phyloP scores from a whole-genome alignment of 768 basidiomycete species.

The Gloeostereum incarnatum region DNA sequence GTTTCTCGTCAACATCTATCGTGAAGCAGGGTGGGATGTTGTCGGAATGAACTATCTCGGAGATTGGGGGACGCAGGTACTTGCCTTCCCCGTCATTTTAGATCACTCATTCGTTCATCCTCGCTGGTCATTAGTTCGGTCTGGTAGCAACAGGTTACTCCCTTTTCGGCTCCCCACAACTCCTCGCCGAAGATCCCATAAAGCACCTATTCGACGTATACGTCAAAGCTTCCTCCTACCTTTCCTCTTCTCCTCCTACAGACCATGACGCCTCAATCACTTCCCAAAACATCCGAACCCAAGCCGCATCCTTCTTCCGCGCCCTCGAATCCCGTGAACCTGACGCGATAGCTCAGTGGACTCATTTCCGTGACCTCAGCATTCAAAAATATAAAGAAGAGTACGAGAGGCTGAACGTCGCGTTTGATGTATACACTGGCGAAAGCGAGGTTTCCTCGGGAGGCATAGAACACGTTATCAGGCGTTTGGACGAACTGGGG shows the following conservation, averaged over 20 bases:
- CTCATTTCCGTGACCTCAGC: slow-evolving; percentile 27
- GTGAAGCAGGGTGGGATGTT: slow-evolving; percentile 26
- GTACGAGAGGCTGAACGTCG: slow-evolving; percentile 26
- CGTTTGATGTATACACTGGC: slow-evolving; percentile 29
- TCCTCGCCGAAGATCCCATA: slow-evolving; percentile 24
- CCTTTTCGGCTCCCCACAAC: slow-evolving; percentile 26
- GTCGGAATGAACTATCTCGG: slow-evolving; percentile 27
- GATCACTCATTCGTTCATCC: background rate
- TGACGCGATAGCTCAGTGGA: slow-evolving; percentile 24
- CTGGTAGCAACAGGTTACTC: slow-evolving; percentile 28
- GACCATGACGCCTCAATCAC: no score
- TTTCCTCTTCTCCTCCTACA: no score
- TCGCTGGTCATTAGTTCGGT: no score
- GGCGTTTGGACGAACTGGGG: slow-evolving; percentile 17
- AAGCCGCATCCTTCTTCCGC: no score
- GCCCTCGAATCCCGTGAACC: no score
- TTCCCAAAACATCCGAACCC: no score
- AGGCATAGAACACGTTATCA: slow-evolving; percentile 20
- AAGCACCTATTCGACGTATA: slow-evolving; percentile 32
- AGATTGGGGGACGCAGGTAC: slow-evolving; percentile 31
- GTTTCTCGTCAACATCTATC: slow-evolving; percentile 28
- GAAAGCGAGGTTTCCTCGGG: slow-evolving; percentile 23
- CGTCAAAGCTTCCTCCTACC: slow-evolving; percentile 26
- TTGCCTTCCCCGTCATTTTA: background rate
- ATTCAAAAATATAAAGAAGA: slow-evolving; percentile 23